Evolutionary conservation across 2,329 filamentous ascomycete genomes (phyloP).

Genomic region (Hypomyces rosellus): DNA sequence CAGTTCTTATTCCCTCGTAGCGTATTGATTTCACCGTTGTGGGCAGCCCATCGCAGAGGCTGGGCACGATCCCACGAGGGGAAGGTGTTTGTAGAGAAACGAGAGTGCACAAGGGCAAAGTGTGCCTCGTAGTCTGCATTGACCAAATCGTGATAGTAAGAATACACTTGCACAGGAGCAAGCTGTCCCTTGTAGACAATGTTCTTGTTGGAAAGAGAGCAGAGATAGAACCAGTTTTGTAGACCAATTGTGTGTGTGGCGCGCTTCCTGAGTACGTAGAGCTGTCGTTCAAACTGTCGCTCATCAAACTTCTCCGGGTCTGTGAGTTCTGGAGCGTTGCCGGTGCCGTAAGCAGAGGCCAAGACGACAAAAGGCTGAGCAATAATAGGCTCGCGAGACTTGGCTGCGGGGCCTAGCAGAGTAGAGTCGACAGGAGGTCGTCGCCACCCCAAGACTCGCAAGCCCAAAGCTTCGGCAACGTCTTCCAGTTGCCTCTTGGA

Average conservation of each 20-base stretch:
- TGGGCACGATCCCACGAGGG: conserved; percentile 97
- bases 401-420: conserved; percentile 84
- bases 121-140: conserved; percentile 97
- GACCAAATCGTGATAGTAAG: conserved; percentile 95
- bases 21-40: conserved; percentile 98
- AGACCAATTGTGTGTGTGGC: conserved; percentile 90
- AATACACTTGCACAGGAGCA: conserved; percentile 89
- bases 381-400: conserved; percentile 90
- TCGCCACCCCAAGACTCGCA: conserved; percentile 93
- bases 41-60: conserved; percentile 90
- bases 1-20: conserved; percentile 98
- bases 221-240: conserved; percentile 98
- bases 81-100: conserved; percentile 98
- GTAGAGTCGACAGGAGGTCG: conserved; percentile 90
- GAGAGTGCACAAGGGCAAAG: conserved; percentile 93
- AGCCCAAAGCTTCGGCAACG: conserved; percentile 77
- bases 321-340: conserved; percentile 69
- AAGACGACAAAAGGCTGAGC: conserved; percentile 93
- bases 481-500: conserved; percentile 92
- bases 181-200: conserved; percentile 99
- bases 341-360: conserved; percentile 74
- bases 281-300: conserved; percentile 80
- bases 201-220: conserved; percentile 94
- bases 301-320: conserved; percentile 79
- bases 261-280: conserved; percentile 91